Evolutionary conservation across 768 basidiomycete species (phyloP), one percentile per base, ranked within the genome.

Genomic region (Lentinula boryana): DNA sequence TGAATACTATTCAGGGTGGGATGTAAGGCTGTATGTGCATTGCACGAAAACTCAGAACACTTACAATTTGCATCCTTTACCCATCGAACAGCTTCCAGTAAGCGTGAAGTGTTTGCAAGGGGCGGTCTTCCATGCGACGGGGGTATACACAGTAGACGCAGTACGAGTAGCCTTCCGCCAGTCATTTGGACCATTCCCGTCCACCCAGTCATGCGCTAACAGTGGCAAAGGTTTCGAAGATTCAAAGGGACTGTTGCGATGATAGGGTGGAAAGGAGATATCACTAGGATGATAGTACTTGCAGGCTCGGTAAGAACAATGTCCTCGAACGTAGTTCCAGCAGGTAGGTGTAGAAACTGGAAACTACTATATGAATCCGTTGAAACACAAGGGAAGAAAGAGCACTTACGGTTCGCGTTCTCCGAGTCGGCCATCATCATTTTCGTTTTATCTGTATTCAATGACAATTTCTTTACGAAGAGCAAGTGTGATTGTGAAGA

Each of bases 51-150:
- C 32, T 16, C 56, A 36, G 35, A 50, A 5, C 33, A 67, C 77
- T 65, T 67, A 80, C 80, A 79, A 78, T 61, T 67, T 72, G 63
- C 77, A 81, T 6, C 69, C 64, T 38, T 74, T 71, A 15, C 76
- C 79, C 13, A 73, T 66, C 3, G 76, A 78, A 65, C 78, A 81
- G 73, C 76, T 77, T 21, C 71, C 67, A 64, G 76, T 75, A 56
- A 75, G 74, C 54, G 74, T 63, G 65, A 76, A 78, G 63, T 77
- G 74, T 55, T 72, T 72, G 64, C 77, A 81, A 5, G 76, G 72
- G 9, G 71, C 67, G 27, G 72, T 79, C 58, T 72, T 74, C 68
- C 72, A 74, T 33, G 64, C 62, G 50, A 67, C 66, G 16, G 61
- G 64, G 31, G 65, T 60, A 51, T 60, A 71, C 63, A 64, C 13